phyloP scores from a whole-genome alignment of 2,329 filamentous ascomycete species.

The Cladophialophora chaetospira region DNA sequence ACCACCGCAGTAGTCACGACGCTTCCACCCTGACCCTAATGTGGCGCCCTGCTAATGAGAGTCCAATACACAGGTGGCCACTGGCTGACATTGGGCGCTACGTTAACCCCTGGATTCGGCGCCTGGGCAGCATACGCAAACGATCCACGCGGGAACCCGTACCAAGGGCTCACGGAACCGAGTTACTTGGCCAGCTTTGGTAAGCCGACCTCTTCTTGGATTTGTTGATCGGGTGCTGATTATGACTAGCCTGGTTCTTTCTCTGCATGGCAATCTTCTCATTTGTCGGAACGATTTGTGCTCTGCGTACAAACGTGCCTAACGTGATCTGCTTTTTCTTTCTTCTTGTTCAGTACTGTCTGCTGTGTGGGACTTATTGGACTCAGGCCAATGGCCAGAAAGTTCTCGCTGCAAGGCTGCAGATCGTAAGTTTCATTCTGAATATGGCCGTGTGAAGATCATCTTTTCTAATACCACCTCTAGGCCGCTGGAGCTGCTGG shows the following conservation, averaged over 20 bases:
- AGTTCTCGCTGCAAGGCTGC: not conserved
- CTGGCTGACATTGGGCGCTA: not conserved
- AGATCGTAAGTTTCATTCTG: not conserved
- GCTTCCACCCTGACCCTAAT: not conserved
- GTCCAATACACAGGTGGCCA: too few relatives aligned
- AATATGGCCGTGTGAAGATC: not conserved
- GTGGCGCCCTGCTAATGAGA: not conserved
- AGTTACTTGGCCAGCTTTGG: not conserved
- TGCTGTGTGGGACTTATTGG: not conserved
- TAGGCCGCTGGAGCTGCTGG: not conserved
- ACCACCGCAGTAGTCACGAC: too few relatives aligned
- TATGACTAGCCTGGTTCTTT: conserved; percentile 45
- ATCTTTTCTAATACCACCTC: not conserved
- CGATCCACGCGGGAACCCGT: not conserved
- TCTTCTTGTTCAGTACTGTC: conserved; percentile 45
- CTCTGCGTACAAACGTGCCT: conserved; percentile 69
- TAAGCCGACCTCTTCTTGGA: not conserved
- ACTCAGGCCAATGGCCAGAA: not conserved
- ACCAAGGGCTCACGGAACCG: not conserved
- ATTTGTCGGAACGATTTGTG: conserved; percentile 67
- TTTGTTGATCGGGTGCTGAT: not conserved
- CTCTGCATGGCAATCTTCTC: conserved; percentile 66
- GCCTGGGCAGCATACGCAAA: not conserved
- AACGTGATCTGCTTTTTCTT: conserved; percentile 69
- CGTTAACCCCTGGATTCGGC: not conserved